Evolutionary conservation across 2,329 filamentous ascomycete genomes (phyloP), one percentile per base, ranked within the genome.

Genomic region (Alternaria consortialis): DNA sequence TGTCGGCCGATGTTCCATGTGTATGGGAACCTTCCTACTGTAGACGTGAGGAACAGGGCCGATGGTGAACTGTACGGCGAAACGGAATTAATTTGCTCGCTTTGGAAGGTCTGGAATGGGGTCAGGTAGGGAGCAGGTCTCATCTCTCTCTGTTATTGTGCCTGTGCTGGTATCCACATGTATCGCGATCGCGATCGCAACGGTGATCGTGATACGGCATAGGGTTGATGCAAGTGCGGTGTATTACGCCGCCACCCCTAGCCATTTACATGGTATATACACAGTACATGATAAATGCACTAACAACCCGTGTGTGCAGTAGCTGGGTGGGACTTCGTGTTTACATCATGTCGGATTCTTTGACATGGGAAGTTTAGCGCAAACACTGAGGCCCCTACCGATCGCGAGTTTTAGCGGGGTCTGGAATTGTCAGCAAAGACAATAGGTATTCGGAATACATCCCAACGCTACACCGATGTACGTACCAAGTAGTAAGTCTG

Each of bases 171-270:
- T 50, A n/a, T 50, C 20, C 31, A 50, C 20, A 25, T 36, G 31
- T 25, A 27, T 34, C 20, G 46, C 46, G 46, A 50, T 50, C 31
- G 31, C 46, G 46, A 36, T 48, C 37, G 17, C 46, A 48, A 48
- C 17, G 46, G 23, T 37, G 46, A 34, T 23, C 13, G 32, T 31
- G 34, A 31, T 29, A 27, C 15, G 25, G 43, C 25, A 31, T 50
- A 13, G 46, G 46, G 46, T 15, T 25, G 32, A 50, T 15, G 46
- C 39, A 42, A 20, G 20, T 25, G 39, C 32, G 46, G 46, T 50
- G 46, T 50, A 37, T 36, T 23, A 20, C 25, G 46, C 46, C 46
- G 46, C 31, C 13, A 11, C 25, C 17, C 25, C 46, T 25, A 48
- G 17, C 17, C 46, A 20, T 36, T 23, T 7, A 34, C 46, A 36